Evolutionary conservation across 805 yeast species (phyloP).

Genomic region (Starmerella kuoi): DNA sequence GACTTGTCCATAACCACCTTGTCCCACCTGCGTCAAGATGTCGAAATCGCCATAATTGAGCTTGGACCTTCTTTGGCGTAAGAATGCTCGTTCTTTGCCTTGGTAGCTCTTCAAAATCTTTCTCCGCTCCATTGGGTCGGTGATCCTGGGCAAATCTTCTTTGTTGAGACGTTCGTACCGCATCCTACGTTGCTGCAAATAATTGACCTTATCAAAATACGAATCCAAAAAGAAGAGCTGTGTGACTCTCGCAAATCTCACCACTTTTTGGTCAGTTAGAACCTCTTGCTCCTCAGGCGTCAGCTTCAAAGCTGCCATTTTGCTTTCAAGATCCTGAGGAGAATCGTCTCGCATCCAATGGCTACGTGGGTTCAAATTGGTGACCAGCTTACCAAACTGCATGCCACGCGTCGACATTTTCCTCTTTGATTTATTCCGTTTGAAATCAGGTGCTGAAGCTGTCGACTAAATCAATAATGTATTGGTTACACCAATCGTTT

Average conservation of each 20-base stretch:
- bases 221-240: constrained; percentile 90
- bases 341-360: constrained; percentile 9
- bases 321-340: constrained; percentile 6
- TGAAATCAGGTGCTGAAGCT: too few species aligned
- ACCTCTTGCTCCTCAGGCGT: constrained; percentile 28
- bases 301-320: constrained; percentile 11
- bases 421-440: too few species aligned
- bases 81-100: constrained; percentile 69
- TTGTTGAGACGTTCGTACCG: constrained; percentile 60
- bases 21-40: constrained; percentile 96
- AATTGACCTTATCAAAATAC: constrained; percentile 91
- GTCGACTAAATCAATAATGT: too few species aligned
- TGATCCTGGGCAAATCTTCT: constrained; percentile 30
- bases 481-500: too few species aligned
- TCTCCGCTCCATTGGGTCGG: constrained; percentile 33
- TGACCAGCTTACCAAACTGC: constrained; percentile 21
- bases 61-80: constrained; percentile 79
- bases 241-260: constrained; percentile 77
- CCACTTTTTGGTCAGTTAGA: constrained; percentile 63
- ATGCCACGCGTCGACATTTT: constrained; percentile 12
- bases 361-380: constrained; percentile 11
- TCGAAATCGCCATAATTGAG: constrained; percentile 93
- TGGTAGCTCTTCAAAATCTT: constrained; percentile 66
- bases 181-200: constrained; percentile 74
- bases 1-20: constrained; percentile 99